Percentiles rank a stretch among this genome's conserved stretches.
phyloP scores from a whole-genome alignment of 176 grass and related monocot species.

The Oryza coarctata region DNA sequence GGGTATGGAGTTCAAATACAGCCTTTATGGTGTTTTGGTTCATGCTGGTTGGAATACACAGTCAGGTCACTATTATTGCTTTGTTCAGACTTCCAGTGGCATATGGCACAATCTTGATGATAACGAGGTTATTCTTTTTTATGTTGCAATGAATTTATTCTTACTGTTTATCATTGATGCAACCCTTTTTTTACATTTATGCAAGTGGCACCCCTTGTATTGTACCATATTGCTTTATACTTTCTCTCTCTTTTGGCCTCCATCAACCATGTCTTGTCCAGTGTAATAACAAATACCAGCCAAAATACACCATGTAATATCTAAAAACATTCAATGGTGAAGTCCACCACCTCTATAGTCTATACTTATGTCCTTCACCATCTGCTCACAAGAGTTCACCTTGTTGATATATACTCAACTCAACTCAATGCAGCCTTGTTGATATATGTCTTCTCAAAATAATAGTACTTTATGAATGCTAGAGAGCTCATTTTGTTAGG shows the following conservation, averaged over 20 bases:
- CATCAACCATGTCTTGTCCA: background rate
- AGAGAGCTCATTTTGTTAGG: background rate
- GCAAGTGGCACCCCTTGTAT: background rate
- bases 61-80: conserved; percentile 88
- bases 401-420: background rate
- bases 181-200: background rate
- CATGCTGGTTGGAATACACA: conserved; percentile 77
- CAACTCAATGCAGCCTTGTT: too few species aligned
- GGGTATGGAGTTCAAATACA: conserved; percentile 75
- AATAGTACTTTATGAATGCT: background rate
- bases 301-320: background rate
- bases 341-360: background rate
- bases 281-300: background rate
- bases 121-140: conserved; percentile 48
- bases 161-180: conserved; percentile 4
- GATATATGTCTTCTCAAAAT: background rate
- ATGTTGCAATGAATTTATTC: conserved; percentile 25
- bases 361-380: too few species aligned
- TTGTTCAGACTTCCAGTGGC: conserved; percentile 81
- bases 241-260: background rate
- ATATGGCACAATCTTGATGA: conserved; percentile 92
- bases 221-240: background rate
- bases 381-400: background rate
- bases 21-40: conserved; percentile 81
- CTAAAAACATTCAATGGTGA: background rate